phyloP scores from a whole-genome alignment of 139 green algal species.

The Volvox africanus region DNA sequence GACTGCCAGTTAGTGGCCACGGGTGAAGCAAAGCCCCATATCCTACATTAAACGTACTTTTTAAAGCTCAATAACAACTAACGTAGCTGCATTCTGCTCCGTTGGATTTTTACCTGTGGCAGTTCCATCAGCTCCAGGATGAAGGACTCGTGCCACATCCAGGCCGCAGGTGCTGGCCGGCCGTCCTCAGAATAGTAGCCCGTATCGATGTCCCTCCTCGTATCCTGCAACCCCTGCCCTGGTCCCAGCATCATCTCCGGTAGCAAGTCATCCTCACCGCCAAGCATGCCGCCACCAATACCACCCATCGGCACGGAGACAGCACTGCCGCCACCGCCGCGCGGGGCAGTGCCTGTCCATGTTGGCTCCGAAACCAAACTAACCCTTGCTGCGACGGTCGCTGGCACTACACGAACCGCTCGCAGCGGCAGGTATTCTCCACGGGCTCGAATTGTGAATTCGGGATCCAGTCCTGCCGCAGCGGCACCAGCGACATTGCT shows the following conservation, averaged over 20 bases:
- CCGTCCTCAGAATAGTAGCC: background rate
- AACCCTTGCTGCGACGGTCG: background rate
- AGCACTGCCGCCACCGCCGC: background rate
- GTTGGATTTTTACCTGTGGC: background rate
- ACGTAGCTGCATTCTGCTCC: too few species aligned
- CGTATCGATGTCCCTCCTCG: background rate
- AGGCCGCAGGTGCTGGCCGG: background rate
- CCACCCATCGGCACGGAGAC: background rate
- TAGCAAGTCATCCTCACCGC: background rate
- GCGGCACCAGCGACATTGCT: background rate
- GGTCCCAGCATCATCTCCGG: background rate
- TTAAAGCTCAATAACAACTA: too few species aligned
- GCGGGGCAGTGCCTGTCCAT: too few species aligned
- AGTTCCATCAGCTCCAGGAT: slow-evolving; percentile 2
- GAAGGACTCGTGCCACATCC: slow-evolving; percentile 25
- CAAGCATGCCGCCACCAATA: background rate
- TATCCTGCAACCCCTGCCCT: background rate
- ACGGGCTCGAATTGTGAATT: slow-evolving; percentile 4
- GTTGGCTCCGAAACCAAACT: too few species aligned
- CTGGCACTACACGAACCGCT: background rate
- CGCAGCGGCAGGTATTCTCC: slow-evolving; percentile 18
- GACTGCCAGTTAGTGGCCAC: too few species aligned
- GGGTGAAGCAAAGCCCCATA: too few species aligned
- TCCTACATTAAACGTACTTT: too few species aligned
- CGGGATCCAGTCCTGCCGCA: background rate